Evolutionary conservation across 768 basidiomycete species (phyloP).

Genomic region (Trametes punicea): DNA sequence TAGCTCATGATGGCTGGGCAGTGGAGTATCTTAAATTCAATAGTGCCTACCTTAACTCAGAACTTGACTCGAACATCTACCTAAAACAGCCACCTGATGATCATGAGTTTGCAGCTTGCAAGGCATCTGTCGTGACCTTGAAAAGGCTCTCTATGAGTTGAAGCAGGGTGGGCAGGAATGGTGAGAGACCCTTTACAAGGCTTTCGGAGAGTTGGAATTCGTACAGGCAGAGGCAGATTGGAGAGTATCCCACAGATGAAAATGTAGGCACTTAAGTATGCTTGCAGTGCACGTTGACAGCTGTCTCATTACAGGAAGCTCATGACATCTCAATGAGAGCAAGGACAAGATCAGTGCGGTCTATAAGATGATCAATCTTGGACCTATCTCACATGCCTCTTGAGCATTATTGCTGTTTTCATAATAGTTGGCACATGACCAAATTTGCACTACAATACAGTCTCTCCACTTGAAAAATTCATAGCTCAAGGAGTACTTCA

Average conservation of each 20-base stretch:
- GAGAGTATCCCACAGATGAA: neutral
- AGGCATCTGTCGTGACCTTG: conserved; percentile 10
- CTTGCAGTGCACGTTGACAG: conserved; percentile 21
- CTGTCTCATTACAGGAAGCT: neutral
- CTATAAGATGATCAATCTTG: no score
- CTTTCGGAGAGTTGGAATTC: conserved; percentile 3
- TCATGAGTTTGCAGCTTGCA: neutral
- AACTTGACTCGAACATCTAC: conserved; percentile 10
- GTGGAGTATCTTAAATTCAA: conserved; percentile 17
- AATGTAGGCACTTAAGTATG: neutral
- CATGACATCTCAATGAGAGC: neutral
- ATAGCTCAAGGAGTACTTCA: no score
- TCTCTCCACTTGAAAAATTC: no score
- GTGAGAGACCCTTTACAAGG: conserved; percentile 23
- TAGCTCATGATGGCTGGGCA: conserved; percentile 21
- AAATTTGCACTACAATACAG: no score
- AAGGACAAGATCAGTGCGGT: conserved; percentile 1
- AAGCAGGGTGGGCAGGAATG: conserved; percentile 34
- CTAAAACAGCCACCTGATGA: conserved; percentile 17
- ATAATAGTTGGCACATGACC: no score
- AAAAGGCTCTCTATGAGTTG: conserved; percentile 33
- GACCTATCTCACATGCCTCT: no score
- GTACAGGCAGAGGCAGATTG: neutral
- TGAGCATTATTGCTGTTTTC: no score
- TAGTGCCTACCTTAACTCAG: conserved; percentile 12